Evolutionary conservation across 2,329 filamentous ascomycete species (phyloP), one percentile per base, ranked within the genome.

Genomic region (Dryadomyces quercus-mongolicae): DNA sequence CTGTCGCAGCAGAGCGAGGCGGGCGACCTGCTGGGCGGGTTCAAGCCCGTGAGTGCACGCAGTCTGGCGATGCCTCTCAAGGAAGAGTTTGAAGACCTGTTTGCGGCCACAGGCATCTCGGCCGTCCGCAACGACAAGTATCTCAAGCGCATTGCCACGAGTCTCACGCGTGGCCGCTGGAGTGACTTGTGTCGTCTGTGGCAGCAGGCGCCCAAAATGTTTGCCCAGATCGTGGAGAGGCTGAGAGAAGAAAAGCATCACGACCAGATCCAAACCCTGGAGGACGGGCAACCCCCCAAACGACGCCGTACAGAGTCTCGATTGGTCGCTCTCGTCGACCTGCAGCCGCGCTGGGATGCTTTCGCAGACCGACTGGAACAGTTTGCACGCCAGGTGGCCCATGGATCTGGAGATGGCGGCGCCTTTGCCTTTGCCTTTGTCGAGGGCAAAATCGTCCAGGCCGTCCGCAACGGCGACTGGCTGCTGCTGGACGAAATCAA

Each of bases 401-500:
- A n/a, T 10, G 38, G 12, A 42, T 15, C 12, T 4, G 81, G 84
- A 62, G 76, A 88, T 54, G 80, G 82, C 42, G 79, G 88, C 61
- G 79, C 76, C 2, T 95, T 97, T 67, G 89, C 92, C 0, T 98
- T 99, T 68, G 88, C 88, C 0, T 98, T 98, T 64, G 81, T 97
- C 0, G 93, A 98, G 68, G 92, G 93, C 58, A 95, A 94, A 62
- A 86, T 99, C 58, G 86, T 98, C 55, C 94, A 94, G 69, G 93
- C 94, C n/a, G 84, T 92, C 22, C 80, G 92, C 44, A 95, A 96
- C 64, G 93, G 93, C 8, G 90, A 96, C 67, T 99, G 93, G 93
- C 86, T 98, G 31, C 76, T 99, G 18, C 77, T 97, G 25, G 93
- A 99, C 65, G 93, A 99, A 68, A 95, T 99, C 63, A 99, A 98